These are phyloP conservation scores for Kwoniella sp. DNA, from an alignment of 768 basidiomycete species.

Conservation along the genomic window DNA sequence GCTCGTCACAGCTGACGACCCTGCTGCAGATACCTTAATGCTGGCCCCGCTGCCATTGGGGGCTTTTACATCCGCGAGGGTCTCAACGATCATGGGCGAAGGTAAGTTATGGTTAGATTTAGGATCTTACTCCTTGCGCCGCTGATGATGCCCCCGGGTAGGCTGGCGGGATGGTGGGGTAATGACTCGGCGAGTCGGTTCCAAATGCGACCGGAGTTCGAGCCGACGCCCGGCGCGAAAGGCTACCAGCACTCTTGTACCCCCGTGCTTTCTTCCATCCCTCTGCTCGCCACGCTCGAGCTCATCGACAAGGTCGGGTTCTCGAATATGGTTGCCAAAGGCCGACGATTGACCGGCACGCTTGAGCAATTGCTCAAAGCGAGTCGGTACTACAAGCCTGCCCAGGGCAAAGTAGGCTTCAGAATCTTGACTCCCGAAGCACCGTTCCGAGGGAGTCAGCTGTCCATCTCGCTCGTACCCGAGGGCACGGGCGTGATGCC, in stretches of 20 bases:
- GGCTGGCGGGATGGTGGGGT: constrained; percentile 97
- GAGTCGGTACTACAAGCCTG: constrained; percentile 63
- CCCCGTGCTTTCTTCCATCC: constrained; percentile 68
- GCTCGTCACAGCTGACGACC: background rate
- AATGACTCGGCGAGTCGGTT: constrained; percentile 83
- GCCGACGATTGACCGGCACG: constrained; percentile 63
- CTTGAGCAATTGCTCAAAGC: constrained; percentile 63
- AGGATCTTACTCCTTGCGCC: background rate
- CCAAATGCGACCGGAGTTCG: constrained; percentile 77
- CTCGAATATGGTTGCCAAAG: constrained; percentile 67
- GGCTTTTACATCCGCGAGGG: constrained; percentile 59
- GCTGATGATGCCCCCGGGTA: constrained; percentile 42
- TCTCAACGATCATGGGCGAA: constrained; percentile 39
- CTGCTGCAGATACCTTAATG: constrained; percentile 67
- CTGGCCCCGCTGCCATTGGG: constrained; percentile 95
- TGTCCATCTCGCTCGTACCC: constrained; percentile 65
- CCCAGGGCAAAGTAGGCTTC: constrained; percentile 56
- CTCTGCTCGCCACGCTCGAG: constrained; percentile 77
- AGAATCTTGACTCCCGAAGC: constrained; percentile 86
- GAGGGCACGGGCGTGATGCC: constrained; percentile 64
- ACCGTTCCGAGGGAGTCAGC: constrained; percentile 71
- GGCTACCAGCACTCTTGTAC: constrained; percentile 97
- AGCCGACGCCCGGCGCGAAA: constrained; percentile 80
- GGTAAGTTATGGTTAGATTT: constrained; percentile 27
- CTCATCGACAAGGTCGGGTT: constrained; percentile 75